Evolutionary conservation across 2,329 filamentous ascomycete genomes (phyloP), one percentile per base, ranked within the genome.

Genomic region (Allantophomopsis cytisporea): DNA sequence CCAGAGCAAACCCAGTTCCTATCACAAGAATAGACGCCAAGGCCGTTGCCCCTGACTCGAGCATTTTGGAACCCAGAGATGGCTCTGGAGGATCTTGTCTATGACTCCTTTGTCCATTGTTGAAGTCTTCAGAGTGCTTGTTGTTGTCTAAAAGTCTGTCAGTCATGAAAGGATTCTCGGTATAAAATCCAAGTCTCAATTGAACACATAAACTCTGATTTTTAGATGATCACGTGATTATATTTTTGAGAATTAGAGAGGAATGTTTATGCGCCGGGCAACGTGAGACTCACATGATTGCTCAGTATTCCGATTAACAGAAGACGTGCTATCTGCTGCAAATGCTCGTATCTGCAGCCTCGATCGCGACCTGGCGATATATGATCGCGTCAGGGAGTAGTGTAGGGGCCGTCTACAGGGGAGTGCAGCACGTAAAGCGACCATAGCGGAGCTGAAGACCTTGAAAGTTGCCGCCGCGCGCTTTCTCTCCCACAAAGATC

Each of bases 11-110:
- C 21, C 72, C 76, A 14, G 70, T 63, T 49, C 78, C 83, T 23
- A 89, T 63, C 13, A 89, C 74, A 10, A 79, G 49, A 41, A 89
- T 80, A 16, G 80, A 85, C 18, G 83, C 80, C 43, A 85, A 70
- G 0, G 83, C 86, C 0, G 83, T 87, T 7, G 76, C 77, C 2
- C 82, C 83, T 5, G 79, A 67, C 57, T 89, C 83, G 39, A 76
- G 60, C 75, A 86, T 83, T 54, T 80, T 84, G 31, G 64, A 43
- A 6, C 28, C 36, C 2, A 54, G 18, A 20, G 18, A 34, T 5
- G 45, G 44, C 23, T 28, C 23, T 23, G 37, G 34, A 20, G 42
- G 21, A 17, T 43, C 39, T 50, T 54, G 41, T 43, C 41, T 38
- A 17, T 39, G 34, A 5, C 40, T 18, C 16, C 31, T 43, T 34